phyloP scores from a whole-genome alignment of 768 basidiomycete species.

The Flagelloscypha sp. region DNA sequence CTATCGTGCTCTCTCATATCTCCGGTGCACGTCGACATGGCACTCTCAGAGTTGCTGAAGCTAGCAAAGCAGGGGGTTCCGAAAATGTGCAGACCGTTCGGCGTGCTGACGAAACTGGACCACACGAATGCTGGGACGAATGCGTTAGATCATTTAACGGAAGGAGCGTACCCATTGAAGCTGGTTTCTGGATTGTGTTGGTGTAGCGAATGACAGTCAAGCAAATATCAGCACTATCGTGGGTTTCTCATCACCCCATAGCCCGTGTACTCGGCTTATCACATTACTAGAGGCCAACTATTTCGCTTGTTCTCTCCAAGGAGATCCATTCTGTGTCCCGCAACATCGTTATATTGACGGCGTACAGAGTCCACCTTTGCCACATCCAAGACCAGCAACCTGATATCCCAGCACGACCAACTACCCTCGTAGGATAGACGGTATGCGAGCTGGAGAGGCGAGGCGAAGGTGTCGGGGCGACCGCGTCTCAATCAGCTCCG shows the following conservation, averaged over 20 bases:
- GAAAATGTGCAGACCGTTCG: slow-evolving; percentile 92
- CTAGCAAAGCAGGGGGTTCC: slow-evolving; percentile 93
- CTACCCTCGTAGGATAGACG: slow-evolving; percentile 97
- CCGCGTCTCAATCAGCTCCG: slow-evolving; percentile 61
- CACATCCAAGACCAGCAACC: slow-evolving; percentile 98
- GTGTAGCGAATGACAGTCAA: slow-evolving; percentile 95
- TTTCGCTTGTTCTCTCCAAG: slow-evolving; percentile 76
- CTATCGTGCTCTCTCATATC: slow-evolving; percentile 96
- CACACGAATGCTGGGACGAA: slow-evolving; percentile 99
- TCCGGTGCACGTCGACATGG: slow-evolving; percentile 95
- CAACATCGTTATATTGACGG: slow-evolving; percentile 96
- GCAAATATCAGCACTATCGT: slow-evolving; percentile 96
- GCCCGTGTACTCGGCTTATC: too few relatives aligned
- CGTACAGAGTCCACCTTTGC: slow-evolving; percentile 93
- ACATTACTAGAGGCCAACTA: slow-evolving; percentile 74
- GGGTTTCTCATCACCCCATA: too few relatives aligned
- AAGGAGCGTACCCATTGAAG: slow-evolving; percentile 95
- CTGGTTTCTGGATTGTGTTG: slow-evolving; percentile 98
- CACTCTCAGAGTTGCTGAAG: slow-evolving; percentile 96
- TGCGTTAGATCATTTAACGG: slow-evolving; percentile 91
- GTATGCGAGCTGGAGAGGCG: slow-evolving; percentile 97
- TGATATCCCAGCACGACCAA: slow-evolving; percentile 97
- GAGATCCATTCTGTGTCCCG: slow-evolving; percentile 81
- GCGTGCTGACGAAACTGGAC: slow-evolving; percentile 94
- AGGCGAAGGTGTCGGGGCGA: slow-evolving; percentile 66